Evolutionary conservation across 176 grass and related monocot genomes (phyloP).

Genomic region (Triticum monococcum): DNA sequence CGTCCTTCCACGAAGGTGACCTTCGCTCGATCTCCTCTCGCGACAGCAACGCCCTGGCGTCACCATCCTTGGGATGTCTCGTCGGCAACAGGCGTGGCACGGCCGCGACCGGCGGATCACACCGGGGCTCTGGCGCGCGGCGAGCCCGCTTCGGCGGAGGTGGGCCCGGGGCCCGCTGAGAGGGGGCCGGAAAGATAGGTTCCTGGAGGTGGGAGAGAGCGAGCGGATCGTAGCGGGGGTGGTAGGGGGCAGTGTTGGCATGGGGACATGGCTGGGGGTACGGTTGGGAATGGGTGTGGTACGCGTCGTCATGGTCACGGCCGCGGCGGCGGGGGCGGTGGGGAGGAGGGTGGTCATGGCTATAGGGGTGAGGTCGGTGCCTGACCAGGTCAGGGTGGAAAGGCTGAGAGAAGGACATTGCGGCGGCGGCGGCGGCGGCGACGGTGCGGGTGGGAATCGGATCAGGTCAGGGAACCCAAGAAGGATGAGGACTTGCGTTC

Average conservation of each 20-base stretch:
- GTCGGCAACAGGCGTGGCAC: background rate
- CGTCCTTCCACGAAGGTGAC: constrained; percentile 63
- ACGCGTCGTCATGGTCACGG: constrained; percentile 21
- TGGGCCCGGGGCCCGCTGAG: background rate
- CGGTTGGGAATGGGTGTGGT: background rate
- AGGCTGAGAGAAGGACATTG: constrained; percentile 40
- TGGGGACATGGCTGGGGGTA: background rate
- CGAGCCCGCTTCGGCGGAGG: constrained; percentile 35
- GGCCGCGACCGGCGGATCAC: background rate
- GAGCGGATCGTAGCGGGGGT: background rate
- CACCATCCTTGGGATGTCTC: background rate
- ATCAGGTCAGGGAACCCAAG: background rate
- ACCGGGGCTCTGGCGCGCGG: constrained; percentile 1
- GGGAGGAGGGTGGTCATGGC: background rate
- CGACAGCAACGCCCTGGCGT: constrained; percentile 35
- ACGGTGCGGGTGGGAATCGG: background rate
- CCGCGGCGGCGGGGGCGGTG: constrained; percentile 31
- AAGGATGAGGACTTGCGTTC: background rate
- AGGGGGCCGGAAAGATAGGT: background rate
- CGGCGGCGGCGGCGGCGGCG: background rate
- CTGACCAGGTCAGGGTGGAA: background rate
- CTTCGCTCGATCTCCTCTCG: constrained; percentile 62
- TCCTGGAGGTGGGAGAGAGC: constrained; percentile 22
- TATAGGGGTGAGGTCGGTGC: background rate
- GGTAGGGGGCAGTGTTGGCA: background rate